Base-by-base conservation (phyloP, 805 yeast genomes). In the Pichia membranifaciens region DNA sequence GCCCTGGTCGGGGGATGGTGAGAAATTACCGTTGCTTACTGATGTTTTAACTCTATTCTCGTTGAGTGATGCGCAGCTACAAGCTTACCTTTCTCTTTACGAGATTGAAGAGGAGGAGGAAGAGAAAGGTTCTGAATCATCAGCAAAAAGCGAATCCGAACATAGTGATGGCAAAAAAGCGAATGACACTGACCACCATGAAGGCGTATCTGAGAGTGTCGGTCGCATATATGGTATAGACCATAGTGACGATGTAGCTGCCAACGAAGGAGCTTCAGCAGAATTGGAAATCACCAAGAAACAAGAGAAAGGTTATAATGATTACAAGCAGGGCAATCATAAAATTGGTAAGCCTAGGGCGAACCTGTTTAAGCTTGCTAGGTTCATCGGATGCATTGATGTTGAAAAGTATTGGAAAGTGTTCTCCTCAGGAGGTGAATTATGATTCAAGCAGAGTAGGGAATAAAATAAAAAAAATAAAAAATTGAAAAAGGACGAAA, bases 331-430 rank as follows among this genome's bases (percentile, higher is more conserved):
- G n/a, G n/a, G n/a, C n/a, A n/a, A n/a, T n/a, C 10, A 10, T 10
- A 10, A 25, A 36, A 3, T 16, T 37, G 12, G 16, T 9, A 4
- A 6, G 15, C 43, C 22, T 12, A 47, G 33, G 28, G 59, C 55
- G 2, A 58, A 58, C 22, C 45, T 62, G n/a, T 43, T 62, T 36
- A 48, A 55, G 39, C 50, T 65, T 21, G 66, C 61, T 2, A 54
- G 50, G 28, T 61, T 58, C 45, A 56, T 65, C 29, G 69, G 69
- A 1, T 63, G 67, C 38, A 18, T 31, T 9, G 52, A 53, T n/a
- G 62, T 64, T n/a, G 64, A 60, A 8, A 56, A 58, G 42, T 64
- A 62, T 41, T 65, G 64, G 66, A 54, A 51, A 13, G 44, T 49
- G 13, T 58, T 49, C 22, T 17, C 21, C 4, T 22, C 41, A 20